These are phyloP conservation scores for Xylariaceae sp. DNA, from an alignment of 2,329 filamentous ascomycete species.

Conservation along the genomic window DNA sequence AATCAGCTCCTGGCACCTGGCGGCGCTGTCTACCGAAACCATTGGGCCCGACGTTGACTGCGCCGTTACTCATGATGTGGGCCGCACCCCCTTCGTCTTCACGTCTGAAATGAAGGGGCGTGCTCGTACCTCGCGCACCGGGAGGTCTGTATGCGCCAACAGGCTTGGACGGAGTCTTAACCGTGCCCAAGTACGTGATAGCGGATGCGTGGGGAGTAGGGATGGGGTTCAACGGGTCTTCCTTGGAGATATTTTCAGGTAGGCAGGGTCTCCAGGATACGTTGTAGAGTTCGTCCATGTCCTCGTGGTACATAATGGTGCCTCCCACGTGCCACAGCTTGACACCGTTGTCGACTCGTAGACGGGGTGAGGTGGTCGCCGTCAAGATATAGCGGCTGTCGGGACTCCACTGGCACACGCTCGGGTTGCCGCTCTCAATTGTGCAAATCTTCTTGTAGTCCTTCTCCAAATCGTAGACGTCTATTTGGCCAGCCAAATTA, in stretches of 20 bases:
- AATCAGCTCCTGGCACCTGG: slow-evolving; percentile 82
- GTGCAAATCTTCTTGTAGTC: slow-evolving; percentile 90
- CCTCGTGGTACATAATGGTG: slow-evolving; percentile 88
- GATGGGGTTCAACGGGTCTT: slow-evolving; percentile 68
- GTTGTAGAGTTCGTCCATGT: slow-evolving; percentile 91
- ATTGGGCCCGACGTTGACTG: slow-evolving; percentile 65
- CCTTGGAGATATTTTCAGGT: slow-evolving; percentile 52
- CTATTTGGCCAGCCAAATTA: slow-evolving; percentile 95
- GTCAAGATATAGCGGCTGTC: slow-evolving; percentile 95
- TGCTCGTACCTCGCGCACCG: slow-evolving; percentile 82
- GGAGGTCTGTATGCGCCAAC: slow-evolving; percentile 96
- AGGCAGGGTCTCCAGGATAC: slow-evolving; percentile 81
- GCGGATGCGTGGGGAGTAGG: slow-evolving; percentile 82
- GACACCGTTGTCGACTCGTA: slow-evolving; percentile 94
- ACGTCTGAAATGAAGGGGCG: slow-evolving; percentile 92
- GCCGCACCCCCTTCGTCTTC: slow-evolving; percentile 95
- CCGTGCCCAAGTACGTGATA: slow-evolving; percentile 72
- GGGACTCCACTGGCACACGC: slow-evolving; percentile 94
- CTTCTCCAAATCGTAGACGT: slow-evolving; percentile 93
- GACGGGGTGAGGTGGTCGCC: slow-evolving; percentile 91
- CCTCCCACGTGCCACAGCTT: slow-evolving; percentile 93
- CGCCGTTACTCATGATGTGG: slow-evolving; percentile 74
- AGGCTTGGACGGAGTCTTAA: slow-evolving; percentile 93
- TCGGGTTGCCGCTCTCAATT: slow-evolving; percentile 92
- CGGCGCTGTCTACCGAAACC: slow-evolving; percentile 76